Base-by-base conservation (phyloP, 1,284 basidiomycete genomes). In the Microbotryum silenes-acaulis region DNA sequence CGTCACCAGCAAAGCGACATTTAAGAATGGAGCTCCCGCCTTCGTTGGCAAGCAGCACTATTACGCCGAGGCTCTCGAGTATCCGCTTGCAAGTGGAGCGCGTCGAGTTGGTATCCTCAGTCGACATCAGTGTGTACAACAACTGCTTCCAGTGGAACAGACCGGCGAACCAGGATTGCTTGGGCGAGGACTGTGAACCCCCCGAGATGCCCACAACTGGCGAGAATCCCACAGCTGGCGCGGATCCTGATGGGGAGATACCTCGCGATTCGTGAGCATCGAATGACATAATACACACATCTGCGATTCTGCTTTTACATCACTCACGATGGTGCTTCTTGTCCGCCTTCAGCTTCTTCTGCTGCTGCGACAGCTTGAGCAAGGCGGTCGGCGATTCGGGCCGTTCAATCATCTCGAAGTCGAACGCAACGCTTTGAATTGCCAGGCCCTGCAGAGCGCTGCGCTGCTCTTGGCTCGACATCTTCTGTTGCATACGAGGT, bases 161-260 rank as follows among this genome's bases (percentile, higher is more conserved):
- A 66, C 86, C 88, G 57, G 85, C 83, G 68, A 97, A 85, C 93
- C 93, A 97, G 61, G 83, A 84, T 54, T 87, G 83, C 74, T 86
- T 88, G 25, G 66, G 72, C 37, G 57, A 63, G 46, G 54, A 48
- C 4, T 60, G 61, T 37, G 33, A 48, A 25, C 23, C 54, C 20
- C 49, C 33, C 29, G 59, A 50, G 20, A 57, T 48, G 23, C 59
- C 55, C 2, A 61, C 25, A 42, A 48, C 46, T 10, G 56, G 31
- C 18, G 50, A 54, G 45, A 53, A 42, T 14, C 57, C 51, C 33
- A 23, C 52, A 51, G 20, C 37, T 12, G 45, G 42, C 18, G 49
- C 21, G 50, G 45, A 46, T 25, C 21, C 73, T 63, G 29, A 73
- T 67, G 51, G 73, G 37, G 37, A 14, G 16, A 42, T 12, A 14